Conservation (phyloP, 1,284 basidiomycete genomes). For the Moesziomyces aphidis region DNA sequence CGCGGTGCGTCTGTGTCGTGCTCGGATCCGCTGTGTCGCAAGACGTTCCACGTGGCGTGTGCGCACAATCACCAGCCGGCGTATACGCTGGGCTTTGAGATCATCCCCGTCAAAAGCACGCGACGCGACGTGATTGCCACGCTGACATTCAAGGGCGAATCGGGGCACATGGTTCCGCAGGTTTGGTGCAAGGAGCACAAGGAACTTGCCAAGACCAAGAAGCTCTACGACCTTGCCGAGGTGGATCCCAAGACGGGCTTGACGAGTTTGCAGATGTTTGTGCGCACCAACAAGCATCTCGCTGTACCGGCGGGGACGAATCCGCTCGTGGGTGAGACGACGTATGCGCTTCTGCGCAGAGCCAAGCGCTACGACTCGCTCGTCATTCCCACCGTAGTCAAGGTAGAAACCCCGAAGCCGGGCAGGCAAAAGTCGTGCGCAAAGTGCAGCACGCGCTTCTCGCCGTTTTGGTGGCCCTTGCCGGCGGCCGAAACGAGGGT, state of each 20-base stretch:
- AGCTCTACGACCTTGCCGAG: slow-evolving; percentile 84
- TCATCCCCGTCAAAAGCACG: slow-evolving; percentile 76
- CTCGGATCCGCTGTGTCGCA: slow-evolving; percentile 76
- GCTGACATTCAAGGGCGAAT: slow-evolving; percentile 85
- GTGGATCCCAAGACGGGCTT: slow-evolving; percentile 80
- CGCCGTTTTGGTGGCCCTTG: slow-evolving; percentile 47
- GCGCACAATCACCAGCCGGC: slow-evolving; percentile 79
- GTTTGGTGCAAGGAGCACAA: slow-evolving; percentile 86
- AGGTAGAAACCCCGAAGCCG: not conserved
- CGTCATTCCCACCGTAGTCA: not conserved
- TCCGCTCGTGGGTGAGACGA: slow-evolving; percentile 34
- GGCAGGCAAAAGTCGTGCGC: slow-evolving; percentile 15
- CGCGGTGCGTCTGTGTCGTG: slow-evolving; percentile 84
- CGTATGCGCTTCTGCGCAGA: slow-evolving; percentile 56
- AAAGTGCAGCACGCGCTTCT: slow-evolving; percentile 36
- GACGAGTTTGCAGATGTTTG: slow-evolving; percentile 88
- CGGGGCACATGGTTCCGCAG: slow-evolving; percentile 83
- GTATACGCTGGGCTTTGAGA: slow-evolving; percentile 88
- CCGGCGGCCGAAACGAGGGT: not conserved
- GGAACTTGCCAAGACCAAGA: slow-evolving; percentile 72
- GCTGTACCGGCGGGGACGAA: slow-evolving; percentile 10
- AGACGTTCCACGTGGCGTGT: slow-evolving; percentile 87
- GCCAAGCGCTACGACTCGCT: slow-evolving; percentile 55
- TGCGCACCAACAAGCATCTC: slow-evolving; percentile 83
- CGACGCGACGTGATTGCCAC: slow-evolving; percentile 71